phyloP scores from a whole-genome alignment of 148 eudicot genomes.

The Amaranthus cruentus region DNA sequence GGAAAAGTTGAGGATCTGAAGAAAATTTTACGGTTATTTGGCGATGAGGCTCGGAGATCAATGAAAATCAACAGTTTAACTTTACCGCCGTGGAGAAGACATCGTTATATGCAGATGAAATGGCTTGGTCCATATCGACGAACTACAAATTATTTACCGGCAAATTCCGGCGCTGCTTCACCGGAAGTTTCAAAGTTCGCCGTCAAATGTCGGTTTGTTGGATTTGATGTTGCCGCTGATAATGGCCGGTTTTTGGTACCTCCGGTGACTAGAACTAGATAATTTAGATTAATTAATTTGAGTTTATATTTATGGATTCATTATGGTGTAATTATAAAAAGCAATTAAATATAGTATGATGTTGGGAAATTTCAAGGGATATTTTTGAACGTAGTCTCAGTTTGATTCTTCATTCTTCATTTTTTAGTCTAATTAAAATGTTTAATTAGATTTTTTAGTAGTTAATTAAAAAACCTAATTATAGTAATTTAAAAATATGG shows the following conservation, averaged over 20 bases:
- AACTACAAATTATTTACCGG: constrained; percentile 31
- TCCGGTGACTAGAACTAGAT: constrained; percentile 47
- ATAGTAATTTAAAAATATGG: too few relatives aligned
- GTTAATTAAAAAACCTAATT: too few relatives aligned
- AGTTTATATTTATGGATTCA: neutral
- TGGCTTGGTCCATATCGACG: constrained; percentile 79
- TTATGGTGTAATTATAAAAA: too few relatives aligned
- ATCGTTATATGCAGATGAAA: constrained; percentile 77
- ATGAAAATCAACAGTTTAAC: constrained; percentile 57
- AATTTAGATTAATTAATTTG: constrained; percentile 2
- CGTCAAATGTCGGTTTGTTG: constrained; percentile 32
- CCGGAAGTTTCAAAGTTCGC: neutral
- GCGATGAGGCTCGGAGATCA: constrained; percentile 59
- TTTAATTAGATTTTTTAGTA: too few relatives aligned
- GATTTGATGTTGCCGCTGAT: constrained; percentile 21
- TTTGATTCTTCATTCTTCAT: too few relatives aligned
- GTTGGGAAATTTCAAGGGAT: neutral
- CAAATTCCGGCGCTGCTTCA: constrained; percentile 19
- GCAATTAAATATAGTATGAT: neutral
- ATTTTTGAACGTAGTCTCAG: neutral
- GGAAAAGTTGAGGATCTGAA: constrained; percentile 49
- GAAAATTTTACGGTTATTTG: constrained; percentile 42
- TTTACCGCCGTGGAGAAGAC: constrained; percentile 85
- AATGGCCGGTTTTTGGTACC: constrained; percentile 29
- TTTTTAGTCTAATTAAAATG: too few relatives aligned